Percentiles rank a stretch among this genome's conserved stretches.
Conservation (phyloP, 2,329 filamentous ascomycete species). For the Cephalotrichum gorgonifer region DNA sequence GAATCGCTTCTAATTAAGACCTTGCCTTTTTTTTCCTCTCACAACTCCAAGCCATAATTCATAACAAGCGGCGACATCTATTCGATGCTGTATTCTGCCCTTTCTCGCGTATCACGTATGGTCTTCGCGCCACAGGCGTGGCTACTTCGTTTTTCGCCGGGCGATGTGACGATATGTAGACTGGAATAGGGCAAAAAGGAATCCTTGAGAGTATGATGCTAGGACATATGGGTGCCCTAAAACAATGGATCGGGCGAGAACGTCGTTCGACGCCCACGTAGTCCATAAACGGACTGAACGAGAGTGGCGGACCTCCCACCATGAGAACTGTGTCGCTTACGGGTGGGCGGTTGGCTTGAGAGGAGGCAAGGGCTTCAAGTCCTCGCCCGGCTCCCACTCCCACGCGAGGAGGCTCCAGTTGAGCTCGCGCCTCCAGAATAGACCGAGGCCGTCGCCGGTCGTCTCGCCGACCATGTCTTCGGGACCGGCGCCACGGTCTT, state of each 20-base stretch:
- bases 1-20: not conserved
- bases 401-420: slow-evolving; percentile 81
- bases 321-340: not conserved
- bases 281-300: not conserved
- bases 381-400: slow-evolving; percentile 53
- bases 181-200: too few relatives aligned
- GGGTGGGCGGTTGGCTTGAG: not conserved
- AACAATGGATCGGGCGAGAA: too few relatives aligned
- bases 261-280: too few relatives aligned
- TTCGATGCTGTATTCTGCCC: slow-evolving; percentile 6
- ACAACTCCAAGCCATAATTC: slow-evolving; percentile 17
- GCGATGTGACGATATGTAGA: too few relatives aligned
- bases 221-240: too few relatives aligned
- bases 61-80: slow-evolving; percentile 10
- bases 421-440: slow-evolving; percentile 66
- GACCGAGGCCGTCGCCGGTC: slow-evolving; percentile 51
- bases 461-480: slow-evolving; percentile 25
- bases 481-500: slow-evolving; percentile 46
- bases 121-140: not conserved
- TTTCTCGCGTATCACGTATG: not conserved
- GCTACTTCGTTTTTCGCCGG: too few relatives aligned
- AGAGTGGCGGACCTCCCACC: not conserved
- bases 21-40: not conserved
- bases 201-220: too few relatives aligned
- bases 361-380: slow-evolving; percentile 19